These are phyloP conservation scores for Ramaria sp. DNA, from an alignment of 768 basidiomycete species.

Conservation along the genomic window DNA sequence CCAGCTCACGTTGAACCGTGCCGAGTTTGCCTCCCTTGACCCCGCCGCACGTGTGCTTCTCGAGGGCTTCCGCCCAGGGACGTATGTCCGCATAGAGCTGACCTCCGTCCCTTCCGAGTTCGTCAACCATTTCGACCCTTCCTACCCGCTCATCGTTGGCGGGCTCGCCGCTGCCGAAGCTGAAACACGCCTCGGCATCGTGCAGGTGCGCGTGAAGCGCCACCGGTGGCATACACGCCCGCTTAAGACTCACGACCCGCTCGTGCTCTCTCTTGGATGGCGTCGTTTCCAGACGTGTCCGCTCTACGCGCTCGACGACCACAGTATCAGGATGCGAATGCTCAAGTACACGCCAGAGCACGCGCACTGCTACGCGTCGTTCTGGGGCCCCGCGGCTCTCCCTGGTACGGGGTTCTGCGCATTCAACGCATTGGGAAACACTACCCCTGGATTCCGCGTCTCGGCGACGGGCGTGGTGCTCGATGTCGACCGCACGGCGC, in stretches of 20 bases:
- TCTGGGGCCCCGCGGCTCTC: slow-evolving; percentile 85
- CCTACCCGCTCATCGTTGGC: slow-evolving; percentile 85
- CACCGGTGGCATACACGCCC: slow-evolving; percentile 90
- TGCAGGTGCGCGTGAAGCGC: slow-evolving; percentile 92
- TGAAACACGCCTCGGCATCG: slow-evolving; percentile 87
- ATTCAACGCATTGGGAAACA: slow-evolving; percentile 74
- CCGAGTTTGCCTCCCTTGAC: slow-evolving; percentile 77
- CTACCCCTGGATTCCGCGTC: slow-evolving; percentile 70
- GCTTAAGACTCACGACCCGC: slow-evolving; percentile 93
- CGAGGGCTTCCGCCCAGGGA: slow-evolving; percentile 84
- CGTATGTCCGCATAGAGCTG: slow-evolving; percentile 90
- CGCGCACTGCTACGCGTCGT: slow-evolving; percentile 98
- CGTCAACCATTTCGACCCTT: slow-evolving; percentile 86
- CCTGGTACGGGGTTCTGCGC: slow-evolving; percentile 98
- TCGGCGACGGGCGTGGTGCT: slow-evolving; percentile 92
- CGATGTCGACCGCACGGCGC: slow-evolving; percentile 83
- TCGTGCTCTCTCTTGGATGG: slow-evolving; percentile 97
- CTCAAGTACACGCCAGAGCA: slow-evolving; percentile 99
- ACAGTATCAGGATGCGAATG: slow-evolving; percentile 97
- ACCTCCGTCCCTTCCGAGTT: slow-evolving; percentile 79
- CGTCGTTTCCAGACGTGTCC: slow-evolving; percentile 91
- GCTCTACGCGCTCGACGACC: slow-evolving; percentile 94
- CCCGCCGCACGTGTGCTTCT: slow-evolving; percentile 69
- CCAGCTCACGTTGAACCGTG: slow-evolving; percentile 72
- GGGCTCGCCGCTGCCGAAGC: slow-evolving; percentile 70